Conservation (phyloP, 2,329 filamentous ascomycete genomes). For the Dactylellina drechsleri region DNA sequence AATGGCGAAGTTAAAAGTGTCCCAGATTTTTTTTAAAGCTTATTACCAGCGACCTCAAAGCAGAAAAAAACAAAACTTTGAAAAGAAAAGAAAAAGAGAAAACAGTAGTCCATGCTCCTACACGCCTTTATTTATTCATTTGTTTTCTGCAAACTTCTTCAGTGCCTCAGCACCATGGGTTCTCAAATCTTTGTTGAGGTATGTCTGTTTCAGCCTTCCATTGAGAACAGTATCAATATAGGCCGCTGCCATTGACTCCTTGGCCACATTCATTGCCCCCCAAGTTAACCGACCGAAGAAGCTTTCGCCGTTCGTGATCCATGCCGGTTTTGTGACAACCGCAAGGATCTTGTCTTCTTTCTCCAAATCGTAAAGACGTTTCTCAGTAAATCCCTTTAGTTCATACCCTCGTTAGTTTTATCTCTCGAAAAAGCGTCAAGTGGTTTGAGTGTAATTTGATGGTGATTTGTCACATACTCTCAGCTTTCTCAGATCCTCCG, state of each 20-base stretch:
- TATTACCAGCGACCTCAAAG: too few relatives aligned
- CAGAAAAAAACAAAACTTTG: too few relatives aligned
- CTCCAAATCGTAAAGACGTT: constrained; percentile 24
- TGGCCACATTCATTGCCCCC: constrained; percentile 18
- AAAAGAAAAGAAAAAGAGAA: too few relatives aligned
- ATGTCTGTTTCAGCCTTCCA: constrained; percentile 18
- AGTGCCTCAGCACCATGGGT: constrained; percentile 12
- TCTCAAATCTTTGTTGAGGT: constrained; percentile 29
- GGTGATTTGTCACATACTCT: constrained; percentile 18
- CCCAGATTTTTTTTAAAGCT: too few relatives aligned
- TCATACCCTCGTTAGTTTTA: too few relatives aligned
- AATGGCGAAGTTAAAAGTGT: too few relatives aligned
- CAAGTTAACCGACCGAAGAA: constrained; percentile 1
- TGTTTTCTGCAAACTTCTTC: constrained; percentile 26
- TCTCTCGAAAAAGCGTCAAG: too few relatives aligned
- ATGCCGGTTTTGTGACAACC: constrained; percentile 28
- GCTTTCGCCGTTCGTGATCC: constrained; percentile 34
- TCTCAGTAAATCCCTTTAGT: constrained; percentile 30
- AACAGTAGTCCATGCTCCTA: too few relatives aligned
- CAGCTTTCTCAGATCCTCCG: constrained; percentile 31
- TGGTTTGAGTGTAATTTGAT: too few relatives aligned
- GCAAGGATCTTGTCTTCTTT: constrained; percentile 21
- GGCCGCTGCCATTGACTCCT: constrained; percentile 27
- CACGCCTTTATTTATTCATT: constrained; percentile 5
- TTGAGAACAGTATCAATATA: constrained; percentile 38